These are phyloP conservation scores for Hypoxylon sp. DNA, from an alignment of 2,329 filamentous ascomycete species.

Conservation along the genomic window DNA sequence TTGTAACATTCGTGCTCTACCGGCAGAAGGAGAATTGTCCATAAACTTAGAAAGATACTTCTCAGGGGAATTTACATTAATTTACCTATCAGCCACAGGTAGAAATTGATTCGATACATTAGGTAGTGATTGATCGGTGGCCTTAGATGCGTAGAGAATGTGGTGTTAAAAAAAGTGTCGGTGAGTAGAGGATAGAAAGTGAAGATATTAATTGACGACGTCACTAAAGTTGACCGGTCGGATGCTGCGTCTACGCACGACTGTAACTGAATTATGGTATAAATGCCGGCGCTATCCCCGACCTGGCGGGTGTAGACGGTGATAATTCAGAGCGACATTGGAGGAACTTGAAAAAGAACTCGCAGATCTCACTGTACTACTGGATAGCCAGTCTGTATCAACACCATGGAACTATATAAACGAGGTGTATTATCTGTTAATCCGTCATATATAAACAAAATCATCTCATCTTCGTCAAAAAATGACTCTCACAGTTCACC, in stretches of 20 bases:
- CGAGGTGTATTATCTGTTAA: not conserved
- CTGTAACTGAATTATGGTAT: not conserved
- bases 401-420: not conserved
- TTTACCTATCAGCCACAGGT: too few relatives aligned
- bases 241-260: not conserved
- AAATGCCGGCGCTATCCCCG: not conserved
- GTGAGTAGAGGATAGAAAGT: not conserved
- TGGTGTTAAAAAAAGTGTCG: not conserved
- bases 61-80: too few relatives aligned
- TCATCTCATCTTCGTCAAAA: not conserved
- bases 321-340: not conserved
- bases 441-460: not conserved
- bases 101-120: too few relatives aligned
- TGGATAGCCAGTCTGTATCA: not conserved
- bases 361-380: not conserved
- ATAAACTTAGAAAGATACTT: too few relatives aligned
- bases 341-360: not conserved
- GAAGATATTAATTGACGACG: not conserved
- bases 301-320: too few relatives aligned
- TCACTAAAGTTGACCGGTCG: not conserved
- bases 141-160: not conserved
- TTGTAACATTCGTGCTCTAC: not conserved
- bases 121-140: not conserved
- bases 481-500: slow-evolving; percentile 60
- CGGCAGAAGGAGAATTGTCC: too few relatives aligned